phyloP scores from a whole-genome alignment of 352 stramenopile species.

The Phytophthora quininea region DNA sequence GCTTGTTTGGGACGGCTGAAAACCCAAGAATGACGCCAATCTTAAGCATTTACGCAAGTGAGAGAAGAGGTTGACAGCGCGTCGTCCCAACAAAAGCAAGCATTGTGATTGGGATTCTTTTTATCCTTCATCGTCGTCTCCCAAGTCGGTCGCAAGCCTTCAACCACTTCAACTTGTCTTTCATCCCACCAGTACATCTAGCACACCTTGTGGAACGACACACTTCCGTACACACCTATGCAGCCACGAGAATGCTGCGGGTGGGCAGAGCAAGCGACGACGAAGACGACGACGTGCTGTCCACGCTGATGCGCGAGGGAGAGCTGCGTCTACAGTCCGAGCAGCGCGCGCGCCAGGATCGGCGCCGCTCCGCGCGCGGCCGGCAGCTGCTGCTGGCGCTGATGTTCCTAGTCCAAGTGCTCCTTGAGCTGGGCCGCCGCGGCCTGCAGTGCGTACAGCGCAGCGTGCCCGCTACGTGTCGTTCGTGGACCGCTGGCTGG shows the following conservation, averaged over 20 bases:
- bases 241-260: constrained; percentile 16
- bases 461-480: constrained; percentile 55
- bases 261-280: constrained; percentile 33
- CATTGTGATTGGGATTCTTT: constrained; percentile 35
- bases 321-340: constrained; percentile 36
- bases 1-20: background rate
- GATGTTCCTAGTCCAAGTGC: constrained; percentile 51
- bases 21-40: too few species aligned
- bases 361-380: constrained; percentile 37
- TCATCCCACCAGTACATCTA: too few species aligned
- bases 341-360: constrained; percentile 18
- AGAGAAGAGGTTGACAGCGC: background rate
- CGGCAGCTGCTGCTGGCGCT: constrained; percentile 45
- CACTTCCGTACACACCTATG: too few species aligned
- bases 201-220: too few species aligned
- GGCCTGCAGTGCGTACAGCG: constrained; percentile 50
- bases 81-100: constrained; percentile 15
- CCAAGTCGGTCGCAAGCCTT: background rate
- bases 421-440: constrained; percentile 55
- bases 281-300: constrained; percentile 51
- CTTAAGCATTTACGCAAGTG: too few species aligned
- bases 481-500: constrained; percentile 55
- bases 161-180: background rate
- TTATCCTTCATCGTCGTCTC: constrained; percentile 25
- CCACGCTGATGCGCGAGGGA: constrained; percentile 47